Evolutionary conservation across 2,329 filamentous ascomycete genomes (phyloP), one percentile per base, ranked within the genome.

Genomic region (Teratosphaeriaceae sp.): DNA sequence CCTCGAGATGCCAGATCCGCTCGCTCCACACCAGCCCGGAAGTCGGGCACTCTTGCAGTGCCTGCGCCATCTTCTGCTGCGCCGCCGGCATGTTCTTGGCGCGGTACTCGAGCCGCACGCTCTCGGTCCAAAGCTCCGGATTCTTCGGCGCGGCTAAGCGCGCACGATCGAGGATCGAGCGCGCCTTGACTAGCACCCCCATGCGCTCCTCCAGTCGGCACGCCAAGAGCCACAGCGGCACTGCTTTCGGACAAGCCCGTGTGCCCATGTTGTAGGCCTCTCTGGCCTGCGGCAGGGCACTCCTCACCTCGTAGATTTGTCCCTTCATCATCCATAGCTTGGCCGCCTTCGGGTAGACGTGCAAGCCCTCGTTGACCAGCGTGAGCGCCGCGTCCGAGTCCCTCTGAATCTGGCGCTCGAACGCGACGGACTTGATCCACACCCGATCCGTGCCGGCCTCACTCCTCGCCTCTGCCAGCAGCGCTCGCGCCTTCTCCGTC

Each of bases 241-340:
- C 83, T 1, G 88, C 90, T 50, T 82, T 81, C 2, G 89, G 80
- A 43, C 88, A 90, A 0, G 87, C 86, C 58, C 92, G 85, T 30
- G 90, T 94, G 26, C 92, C 92, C 3, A 86, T 84, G 46, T 79
- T 80, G 65, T 92, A 97, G 0, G 90, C 88, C 63, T 97, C 88
- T 36, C 92, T 80, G 2, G 92, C 92, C 65, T 92, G 85, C 0
- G 84, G 82, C 12, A 84, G 69, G 67, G 88, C 88, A 54, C 78
- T 82, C 36, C 88, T 76, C 33, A 82, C 77, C 60, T 96, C 85
- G 72, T 98, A 98, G 49, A 97, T 92, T 62, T 98, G 92, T 0
- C 94, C 92, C 68, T 98, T 98, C 72, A 95, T 86, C 85, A 97
- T 96, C 84, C 90, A 96, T 19, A 98, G 75, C 67, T 97, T 97